Evolutionary conservation across 306 rosid species (phyloP), one percentile per base, ranked within the genome.

Genomic region (Rosa chinensis): DNA sequence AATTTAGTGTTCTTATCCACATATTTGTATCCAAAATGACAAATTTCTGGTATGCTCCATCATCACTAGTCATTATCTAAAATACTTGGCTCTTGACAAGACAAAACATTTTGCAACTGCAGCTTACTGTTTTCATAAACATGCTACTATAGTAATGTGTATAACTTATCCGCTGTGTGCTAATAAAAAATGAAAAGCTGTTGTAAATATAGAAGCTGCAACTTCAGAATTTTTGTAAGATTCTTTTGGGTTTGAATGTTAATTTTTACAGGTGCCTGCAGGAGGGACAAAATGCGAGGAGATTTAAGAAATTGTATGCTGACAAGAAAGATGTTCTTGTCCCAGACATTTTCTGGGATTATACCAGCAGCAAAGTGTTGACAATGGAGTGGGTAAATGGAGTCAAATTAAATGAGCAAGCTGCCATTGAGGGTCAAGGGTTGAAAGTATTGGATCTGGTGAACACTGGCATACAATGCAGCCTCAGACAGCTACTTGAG

Each of bases 321-420:
- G 97, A 94, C 91, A 92, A 89, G 88, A 87, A 87, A 86, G 92
- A 92, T 77, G 88, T 94, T 77, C 70, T 87, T 59, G 99, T 94
- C 78, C 99, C 99, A 8, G 92, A 92, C 78, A 86, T 94, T 82
- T 94, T 91, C 74, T 94, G 99, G 99, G 97, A 94, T 79, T 87
- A 88, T 79, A 94, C 99, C 16, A 92, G 99, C 70, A 13, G 76
- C 75, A 94, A 94, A 86, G 97, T 94, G 43, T 75, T 94, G 82
- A 94, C 97, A 5, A 92, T 94, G 89, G 97, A 94, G 70, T 94
- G 99, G 99, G 91, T 94, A 61, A 89, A 89, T 43, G 99, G 99
- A 68, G 99, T 94, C 75, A 94, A 94, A 84, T 83, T 94, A 66
- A 94, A 85, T 62, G 97, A 94, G 84, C 97, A 92, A 88, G 95